phyloP scores from a whole-genome alignment of 345 rosid genomes.

The Mangifera indica region DNA sequence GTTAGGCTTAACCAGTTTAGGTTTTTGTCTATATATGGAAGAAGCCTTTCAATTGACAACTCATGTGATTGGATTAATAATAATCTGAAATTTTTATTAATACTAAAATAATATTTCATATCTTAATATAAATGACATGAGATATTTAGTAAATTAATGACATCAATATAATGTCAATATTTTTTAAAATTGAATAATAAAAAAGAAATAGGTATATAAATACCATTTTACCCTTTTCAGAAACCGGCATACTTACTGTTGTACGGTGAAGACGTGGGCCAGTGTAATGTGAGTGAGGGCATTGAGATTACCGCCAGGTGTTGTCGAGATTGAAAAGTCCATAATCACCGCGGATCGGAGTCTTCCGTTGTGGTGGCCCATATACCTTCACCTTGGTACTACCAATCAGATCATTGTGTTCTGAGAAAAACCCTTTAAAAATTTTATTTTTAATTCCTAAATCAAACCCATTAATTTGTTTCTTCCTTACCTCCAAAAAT shows the following conservation, averaged over 20 bases:
- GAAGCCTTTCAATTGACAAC: too few relatives aligned
- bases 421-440: neutral
- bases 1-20: too few relatives aligned
- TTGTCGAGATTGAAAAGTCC: neutral
- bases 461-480: neutral
- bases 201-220: neutral
- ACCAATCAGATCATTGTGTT: neutral
- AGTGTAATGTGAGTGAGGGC: neutral
- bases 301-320: conserved; percentile 20
- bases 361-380: neutral
- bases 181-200: neutral
- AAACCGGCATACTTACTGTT: neutral
- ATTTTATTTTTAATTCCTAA: neutral
- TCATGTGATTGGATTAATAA: too few relatives aligned
- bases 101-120: too few relatives aligned
- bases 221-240: neutral
- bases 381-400: neutral
- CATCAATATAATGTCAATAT: too few relatives aligned
- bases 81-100: too few relatives aligned
- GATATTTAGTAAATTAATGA: too few relatives aligned
- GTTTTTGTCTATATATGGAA: too few relatives aligned
- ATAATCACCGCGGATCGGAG: neutral
- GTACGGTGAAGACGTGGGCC: conserved; percentile 19
- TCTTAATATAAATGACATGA: too few relatives aligned
- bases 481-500: neutral